Percentiles rank a stretch among this genome's conserved stretches.
Evolutionary conservation across 1,284 basidiomycete genomes (phyloP).

Genomic region (Flammula alnicola): DNA sequence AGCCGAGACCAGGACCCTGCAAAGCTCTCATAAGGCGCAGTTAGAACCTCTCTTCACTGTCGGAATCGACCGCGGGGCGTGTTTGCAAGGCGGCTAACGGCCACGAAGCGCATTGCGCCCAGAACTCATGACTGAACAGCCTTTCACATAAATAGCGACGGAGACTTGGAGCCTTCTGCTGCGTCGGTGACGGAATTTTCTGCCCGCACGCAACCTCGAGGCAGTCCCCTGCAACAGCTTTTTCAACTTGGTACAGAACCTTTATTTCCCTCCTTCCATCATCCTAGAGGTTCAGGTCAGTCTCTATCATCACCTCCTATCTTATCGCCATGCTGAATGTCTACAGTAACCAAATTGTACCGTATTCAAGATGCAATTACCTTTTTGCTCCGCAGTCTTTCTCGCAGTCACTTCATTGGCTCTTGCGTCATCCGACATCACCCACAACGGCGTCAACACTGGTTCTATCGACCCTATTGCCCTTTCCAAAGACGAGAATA

Average conservation of each 20-base stretch:
- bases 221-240: constrained; percentile 1
- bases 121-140: constrained; percentile 3
- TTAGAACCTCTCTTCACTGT: no score
- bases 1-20: no score
- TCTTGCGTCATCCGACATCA: neutral
- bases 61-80: neutral
- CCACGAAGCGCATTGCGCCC: constrained; percentile 4
- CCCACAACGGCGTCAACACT: neutral
- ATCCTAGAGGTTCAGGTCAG: neutral
- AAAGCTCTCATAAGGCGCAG: no score
- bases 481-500: no score
- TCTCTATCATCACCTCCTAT: neutral
- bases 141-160: constrained; percentile 8
- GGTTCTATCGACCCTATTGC: neutral
- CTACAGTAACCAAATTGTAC: neutral
- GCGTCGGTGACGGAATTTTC: constrained; percentile 3
- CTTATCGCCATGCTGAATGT: neutral
- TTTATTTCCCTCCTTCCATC: neutral
- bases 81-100: constrained; percentile 5
- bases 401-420: neutral
- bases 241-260: neutral
- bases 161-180: constrained; percentile 4
- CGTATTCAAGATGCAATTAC: constrained; percentile 1
- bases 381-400: neutral
- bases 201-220: constrained; percentile 12